Conservation (phyloP, 306 rosid species). For the Cucumis sativus region DNA sequence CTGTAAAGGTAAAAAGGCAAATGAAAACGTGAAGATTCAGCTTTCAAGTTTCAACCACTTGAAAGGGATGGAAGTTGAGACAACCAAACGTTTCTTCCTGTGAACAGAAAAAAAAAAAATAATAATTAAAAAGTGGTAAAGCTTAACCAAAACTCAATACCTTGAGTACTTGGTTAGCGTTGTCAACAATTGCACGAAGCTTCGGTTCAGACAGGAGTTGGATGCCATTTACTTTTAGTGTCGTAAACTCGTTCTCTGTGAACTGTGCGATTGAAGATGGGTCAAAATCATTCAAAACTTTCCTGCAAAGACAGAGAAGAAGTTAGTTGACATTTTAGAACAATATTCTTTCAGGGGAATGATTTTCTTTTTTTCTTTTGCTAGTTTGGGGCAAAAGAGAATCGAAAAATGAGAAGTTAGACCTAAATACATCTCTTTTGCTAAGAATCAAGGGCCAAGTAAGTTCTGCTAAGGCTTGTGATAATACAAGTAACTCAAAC, state of each 20-base stretch:
- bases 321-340: neutral
- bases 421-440: conserved; percentile 68
- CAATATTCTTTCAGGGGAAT: neutral
- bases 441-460: conserved; percentile 67
- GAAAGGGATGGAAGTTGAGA: conserved; percentile 5
- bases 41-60: neutral
- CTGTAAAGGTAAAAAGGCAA: conserved; percentile 20
- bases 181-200: conserved; percentile 75
- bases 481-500: conserved; percentile 66
- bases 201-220: conserved; percentile 68
- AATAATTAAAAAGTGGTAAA: neutral
- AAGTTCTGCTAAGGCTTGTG: conserved; percentile 84
- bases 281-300: conserved; percentile 53
- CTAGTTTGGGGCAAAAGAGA: neutral
- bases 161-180: conserved; percentile 72
- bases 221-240: conserved; percentile 50
- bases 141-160: conserved; percentile 21
- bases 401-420: neutral
- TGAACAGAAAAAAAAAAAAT: too few relatives aligned
- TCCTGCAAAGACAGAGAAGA: conserved; percentile 29
- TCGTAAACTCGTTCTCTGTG: conserved; percentile 48
- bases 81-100: neutral
- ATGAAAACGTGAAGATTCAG: conserved; percentile 2
- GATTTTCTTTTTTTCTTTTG: neutral
- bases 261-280: conserved; percentile 56